Evolutionary conservation across 2,329 filamentous ascomycete genomes (phyloP).

Genomic region (Stachybotrys elegans): DNA sequence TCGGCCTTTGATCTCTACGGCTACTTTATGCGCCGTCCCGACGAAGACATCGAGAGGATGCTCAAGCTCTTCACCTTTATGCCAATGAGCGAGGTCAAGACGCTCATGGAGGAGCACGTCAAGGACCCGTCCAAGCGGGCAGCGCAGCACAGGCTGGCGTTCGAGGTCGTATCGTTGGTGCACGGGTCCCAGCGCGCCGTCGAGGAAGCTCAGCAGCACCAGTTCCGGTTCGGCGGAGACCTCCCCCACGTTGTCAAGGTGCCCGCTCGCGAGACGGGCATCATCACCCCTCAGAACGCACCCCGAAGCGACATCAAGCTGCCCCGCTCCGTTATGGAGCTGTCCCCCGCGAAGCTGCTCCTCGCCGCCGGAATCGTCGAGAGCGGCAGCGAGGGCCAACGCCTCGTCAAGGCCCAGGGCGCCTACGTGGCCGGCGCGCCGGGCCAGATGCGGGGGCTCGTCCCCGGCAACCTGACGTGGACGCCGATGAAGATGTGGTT

Average conservation of each 20-base stretch:
- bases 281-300: conserved; percentile 40
- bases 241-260: conserved; percentile 24
- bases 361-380: conserved; percentile 53
- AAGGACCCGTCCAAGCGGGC: conserved; percentile 64
- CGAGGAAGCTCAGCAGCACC: conserved; percentile 53
- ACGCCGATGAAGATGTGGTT: conserved; percentile 56
- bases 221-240: conserved; percentile 38
- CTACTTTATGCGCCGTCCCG: conserved; percentile 80
- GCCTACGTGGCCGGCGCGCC: conserved; percentile 57
- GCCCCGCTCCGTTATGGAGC: conserved; percentile 50
- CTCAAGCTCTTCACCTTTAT: conserved; percentile 90
- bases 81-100: conserved; percentile 61
- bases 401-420: conserved; percentile 49
- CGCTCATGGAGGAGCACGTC: conserved; percentile 63
- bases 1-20: conserved; percentile 81
- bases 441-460: conserved; percentile 36
- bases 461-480: conserved; percentile 51
- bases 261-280: conserved; percentile 21
- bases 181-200: conserved; percentile 65
- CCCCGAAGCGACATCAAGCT: conserved; percentile 52
- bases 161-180: conserved; percentile 73
- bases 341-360: conserved; percentile 55
- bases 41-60: conserved; percentile 74
- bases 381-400: conserved; percentile 53
- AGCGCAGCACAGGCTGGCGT: conserved; percentile 79